These are phyloP conservation scores for Dunaliella sp. DNA, from an alignment of 139 green algal genomes.

Conservation along the genomic window DNA sequence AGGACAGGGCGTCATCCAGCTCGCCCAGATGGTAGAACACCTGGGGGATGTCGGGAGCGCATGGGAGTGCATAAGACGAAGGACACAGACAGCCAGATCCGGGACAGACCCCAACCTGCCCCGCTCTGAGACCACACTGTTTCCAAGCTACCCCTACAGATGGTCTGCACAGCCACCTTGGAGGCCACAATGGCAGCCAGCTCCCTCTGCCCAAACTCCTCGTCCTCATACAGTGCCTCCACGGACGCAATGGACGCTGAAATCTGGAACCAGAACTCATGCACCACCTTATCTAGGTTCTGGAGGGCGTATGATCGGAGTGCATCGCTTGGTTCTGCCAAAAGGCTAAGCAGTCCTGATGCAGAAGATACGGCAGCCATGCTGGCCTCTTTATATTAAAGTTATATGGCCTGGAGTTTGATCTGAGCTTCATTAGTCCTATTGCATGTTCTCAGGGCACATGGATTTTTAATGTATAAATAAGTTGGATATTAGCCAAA, in stretches of 20 bases:
- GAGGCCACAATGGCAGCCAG: conserved; percentile 94
- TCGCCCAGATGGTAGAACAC: conserved; percentile 99
- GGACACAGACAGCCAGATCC: neutral
- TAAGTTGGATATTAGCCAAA: too few species aligned
- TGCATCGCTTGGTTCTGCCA: conserved; percentile 74
- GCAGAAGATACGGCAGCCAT: conserved; percentile 58
- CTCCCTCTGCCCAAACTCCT: conserved; percentile 86
- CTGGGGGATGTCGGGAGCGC: conserved; percentile 50
- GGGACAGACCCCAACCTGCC: neutral
- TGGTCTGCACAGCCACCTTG: conserved; percentile 73
- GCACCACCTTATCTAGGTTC: conserved; percentile 70
- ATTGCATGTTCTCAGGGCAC: too few species aligned
- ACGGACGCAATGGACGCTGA: conserved; percentile 78
- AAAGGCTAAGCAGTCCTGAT: conserved; percentile 79
- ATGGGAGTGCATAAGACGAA: neutral
- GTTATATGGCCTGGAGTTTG: too few species aligned
- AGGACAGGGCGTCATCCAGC: conserved; percentile 91
- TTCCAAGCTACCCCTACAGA: neutral
- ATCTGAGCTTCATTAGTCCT: too few species aligned
- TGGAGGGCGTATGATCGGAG: conserved; percentile 78
- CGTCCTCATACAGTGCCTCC: conserved; percentile 94
- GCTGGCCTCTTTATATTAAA: neutral
- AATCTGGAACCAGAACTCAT: conserved; percentile 92
- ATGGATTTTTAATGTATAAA: too few species aligned
- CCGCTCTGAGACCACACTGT: neutral